Evolutionary conservation across 371 early-diverging fungal species (phyloP).

Genomic region (Syncephalis fuscata): DNA sequence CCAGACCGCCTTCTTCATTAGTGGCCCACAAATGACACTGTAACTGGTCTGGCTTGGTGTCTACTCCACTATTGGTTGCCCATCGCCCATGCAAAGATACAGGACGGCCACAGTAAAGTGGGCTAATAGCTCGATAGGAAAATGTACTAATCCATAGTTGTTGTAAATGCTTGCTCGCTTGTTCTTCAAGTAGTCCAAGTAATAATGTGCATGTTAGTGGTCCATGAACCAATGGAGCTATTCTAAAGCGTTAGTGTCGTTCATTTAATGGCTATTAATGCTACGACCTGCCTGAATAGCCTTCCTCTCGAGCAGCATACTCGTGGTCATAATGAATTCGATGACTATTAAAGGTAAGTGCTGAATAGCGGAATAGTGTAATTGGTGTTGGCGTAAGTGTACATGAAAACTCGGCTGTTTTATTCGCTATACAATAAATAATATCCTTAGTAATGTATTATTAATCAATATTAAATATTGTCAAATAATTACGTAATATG

Average conservation of each 20-base stretch:
- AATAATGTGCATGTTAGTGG: conserved; percentile 63
- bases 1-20: conserved; percentile 38
- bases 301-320: conserved; percentile 51
- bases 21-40: conserved; percentile 52
- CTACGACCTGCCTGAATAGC: conserved; percentile 37
- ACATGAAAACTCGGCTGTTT: conserved; percentile 29
- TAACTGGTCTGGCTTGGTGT: conserved; percentile 6
- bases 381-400: conserved; percentile 38
- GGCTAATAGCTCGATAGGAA: conserved; percentile 49
- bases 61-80: conserved; percentile 9
- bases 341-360: conserved; percentile 72
- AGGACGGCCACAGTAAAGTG: conserved; percentile 35
- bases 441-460: too few species aligned
- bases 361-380: conserved; percentile 69
- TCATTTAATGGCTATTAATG: neutral
- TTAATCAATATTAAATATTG: too few species aligned
- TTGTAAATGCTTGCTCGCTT: conserved; percentile 10
- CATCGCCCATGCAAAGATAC: conserved; percentile 19
- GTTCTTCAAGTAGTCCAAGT: conserved; percentile 30
- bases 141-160: conserved; percentile 21
- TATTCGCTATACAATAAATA: conserved; percentile 14
- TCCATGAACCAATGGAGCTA: conserved; percentile 55
- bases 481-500: too few species aligned
- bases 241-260: neutral
- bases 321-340: conserved; percentile 62